Conservation (phyloP, 768 basidiomycete species). For the Rhizopogon roseolus region DNA sequence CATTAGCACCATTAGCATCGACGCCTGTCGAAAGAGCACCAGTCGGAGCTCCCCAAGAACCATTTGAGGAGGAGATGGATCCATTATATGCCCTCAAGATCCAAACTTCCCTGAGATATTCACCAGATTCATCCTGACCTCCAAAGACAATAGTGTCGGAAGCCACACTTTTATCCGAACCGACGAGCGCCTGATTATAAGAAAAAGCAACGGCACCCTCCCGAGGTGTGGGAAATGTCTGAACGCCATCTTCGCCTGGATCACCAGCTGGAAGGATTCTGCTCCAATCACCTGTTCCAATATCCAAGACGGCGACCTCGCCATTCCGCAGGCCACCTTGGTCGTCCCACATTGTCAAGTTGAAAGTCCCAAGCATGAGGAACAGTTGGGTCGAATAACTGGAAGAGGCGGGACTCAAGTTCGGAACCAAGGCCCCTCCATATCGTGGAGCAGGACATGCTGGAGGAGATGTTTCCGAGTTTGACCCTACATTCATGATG, state of each 20-base stretch:
- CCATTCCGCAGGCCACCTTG: slow-evolving; percentile 54
- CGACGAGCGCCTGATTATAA: slow-evolving; percentile 50
- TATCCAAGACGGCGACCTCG: slow-evolving; percentile 70
- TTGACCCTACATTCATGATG: slow-evolving; percentile 34
- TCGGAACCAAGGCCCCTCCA: slow-evolving; percentile 55
- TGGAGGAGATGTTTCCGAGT: slow-evolving; percentile 33
- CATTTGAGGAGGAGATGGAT: slow-evolving; percentile 47
- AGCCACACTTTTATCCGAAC: slow-evolving; percentile 38
- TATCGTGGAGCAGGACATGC: slow-evolving; percentile 65
- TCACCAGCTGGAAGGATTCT: slow-evolving; percentile 74
- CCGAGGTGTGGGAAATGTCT: slow-evolving; percentile 59
- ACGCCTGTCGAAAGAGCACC: slow-evolving; percentile 60
- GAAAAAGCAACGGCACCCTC: slow-evolving; percentile 67
- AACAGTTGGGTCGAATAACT: slow-evolving; percentile 63
- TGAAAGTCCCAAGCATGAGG: slow-evolving; percentile 63
- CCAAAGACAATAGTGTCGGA: slow-evolving; percentile 79
- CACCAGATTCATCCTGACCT: slow-evolving; percentile 62
- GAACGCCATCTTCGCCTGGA: slow-evolving; percentile 41
- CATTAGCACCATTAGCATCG: slow-evolving; percentile 64
- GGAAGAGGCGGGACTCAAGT: slow-evolving; percentile 38
- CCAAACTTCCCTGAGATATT: slow-evolving; percentile 74
- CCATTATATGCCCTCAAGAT: slow-evolving; percentile 68
- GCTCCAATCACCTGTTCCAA: slow-evolving; percentile 60
- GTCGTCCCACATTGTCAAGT: slow-evolving; percentile 65
- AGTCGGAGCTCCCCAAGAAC: slow-evolving; percentile 63